These are phyloP conservation scores for Anthracocystis panici-leucophaei DNA, from an alignment of 1,284 basidiomycete genomes.

Conservation along the genomic window DNA sequence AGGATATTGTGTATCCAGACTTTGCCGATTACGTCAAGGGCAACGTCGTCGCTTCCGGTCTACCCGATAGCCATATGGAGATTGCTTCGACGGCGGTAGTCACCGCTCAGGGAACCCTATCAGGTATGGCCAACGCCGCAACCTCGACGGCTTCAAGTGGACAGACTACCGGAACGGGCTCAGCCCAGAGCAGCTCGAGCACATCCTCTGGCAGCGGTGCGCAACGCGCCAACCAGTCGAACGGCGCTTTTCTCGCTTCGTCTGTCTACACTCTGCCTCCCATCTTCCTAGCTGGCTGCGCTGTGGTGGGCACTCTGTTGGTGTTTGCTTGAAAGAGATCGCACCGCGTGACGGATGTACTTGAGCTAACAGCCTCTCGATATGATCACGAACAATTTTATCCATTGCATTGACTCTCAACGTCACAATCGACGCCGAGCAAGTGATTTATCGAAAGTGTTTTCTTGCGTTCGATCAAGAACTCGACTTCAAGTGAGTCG, in stretches of 20 bases:
- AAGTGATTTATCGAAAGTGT: no score
- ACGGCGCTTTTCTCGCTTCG: neutral
- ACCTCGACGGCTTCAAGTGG: neutral
- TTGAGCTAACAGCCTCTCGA: no score
- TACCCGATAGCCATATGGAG: slow-evolving; percentile 35
- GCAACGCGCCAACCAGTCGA: neutral
- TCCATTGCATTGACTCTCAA: no score
- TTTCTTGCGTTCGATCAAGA: no score
- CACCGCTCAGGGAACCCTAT: slow-evolving; percentile 14
- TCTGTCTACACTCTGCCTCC: neutral
- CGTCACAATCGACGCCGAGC: no score
- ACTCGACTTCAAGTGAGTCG: no score
- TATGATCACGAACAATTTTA: slow-evolving; percentile 2
- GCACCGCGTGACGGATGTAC: no score
- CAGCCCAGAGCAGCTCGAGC: neutral
- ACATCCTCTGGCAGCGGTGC: neutral
- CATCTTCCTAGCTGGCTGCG: slow-evolving; percentile 2
- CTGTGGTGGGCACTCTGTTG: slow-evolving; percentile 1
- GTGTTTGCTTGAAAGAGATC: neutral
- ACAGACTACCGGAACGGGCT: neutral
- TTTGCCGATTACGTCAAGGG: slow-evolving; percentile 48
- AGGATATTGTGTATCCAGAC: slow-evolving; percentile 68
- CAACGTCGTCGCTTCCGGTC: slow-evolving; percentile 41
- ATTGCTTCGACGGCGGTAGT: slow-evolving; percentile 18
- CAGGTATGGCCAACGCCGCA: slow-evolving; percentile 2